A percentile compares a stretch with the other conserved stretches of the same genome.
phyloP scores from a whole-genome alignment of 2,329 filamentous ascomycete species.

The Aspergillus flavus region DNA sequence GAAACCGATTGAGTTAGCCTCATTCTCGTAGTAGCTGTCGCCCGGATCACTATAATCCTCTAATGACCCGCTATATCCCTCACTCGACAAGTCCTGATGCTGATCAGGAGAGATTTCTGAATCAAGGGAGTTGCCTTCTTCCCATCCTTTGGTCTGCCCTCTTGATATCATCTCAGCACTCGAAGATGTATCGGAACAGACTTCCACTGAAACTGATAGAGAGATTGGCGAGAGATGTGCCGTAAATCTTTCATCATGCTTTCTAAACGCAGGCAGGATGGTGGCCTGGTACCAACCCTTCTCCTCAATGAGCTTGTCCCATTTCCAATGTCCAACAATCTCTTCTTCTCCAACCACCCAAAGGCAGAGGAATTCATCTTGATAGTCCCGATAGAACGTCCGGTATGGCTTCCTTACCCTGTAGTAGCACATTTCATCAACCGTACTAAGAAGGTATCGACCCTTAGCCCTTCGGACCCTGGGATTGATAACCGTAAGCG shows the following conservation, averaged over 20 bases:
- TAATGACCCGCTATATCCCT: background rate
- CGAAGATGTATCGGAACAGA: background rate
- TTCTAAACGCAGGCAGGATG: background rate
- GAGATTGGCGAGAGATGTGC: background rate
- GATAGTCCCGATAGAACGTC: background rate
- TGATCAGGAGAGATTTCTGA: background rate
- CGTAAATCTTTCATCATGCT: background rate
- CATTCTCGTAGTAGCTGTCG: background rate
- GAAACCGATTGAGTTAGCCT: background rate
- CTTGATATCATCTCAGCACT: background rate
- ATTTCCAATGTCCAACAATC: background rate
- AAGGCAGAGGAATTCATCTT: background rate
- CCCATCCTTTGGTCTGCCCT: too few species aligned
- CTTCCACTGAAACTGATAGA: background rate
- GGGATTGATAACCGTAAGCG: background rate
- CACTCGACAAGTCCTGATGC: background rate
- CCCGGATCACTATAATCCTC: background rate
- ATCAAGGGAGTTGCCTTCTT: background rate
- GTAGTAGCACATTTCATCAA: background rate
- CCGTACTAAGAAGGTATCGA: background rate
- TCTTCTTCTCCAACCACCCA: background rate
- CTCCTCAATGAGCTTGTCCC: background rate
- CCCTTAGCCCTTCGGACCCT: background rate
- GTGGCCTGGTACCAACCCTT: background rate
- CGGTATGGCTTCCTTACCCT: background rate